These are phyloP conservation scores for Phlegmacium glaucopus DNA, from an alignment of 768 basidiomycete genomes.

Conservation along the genomic window DNA sequence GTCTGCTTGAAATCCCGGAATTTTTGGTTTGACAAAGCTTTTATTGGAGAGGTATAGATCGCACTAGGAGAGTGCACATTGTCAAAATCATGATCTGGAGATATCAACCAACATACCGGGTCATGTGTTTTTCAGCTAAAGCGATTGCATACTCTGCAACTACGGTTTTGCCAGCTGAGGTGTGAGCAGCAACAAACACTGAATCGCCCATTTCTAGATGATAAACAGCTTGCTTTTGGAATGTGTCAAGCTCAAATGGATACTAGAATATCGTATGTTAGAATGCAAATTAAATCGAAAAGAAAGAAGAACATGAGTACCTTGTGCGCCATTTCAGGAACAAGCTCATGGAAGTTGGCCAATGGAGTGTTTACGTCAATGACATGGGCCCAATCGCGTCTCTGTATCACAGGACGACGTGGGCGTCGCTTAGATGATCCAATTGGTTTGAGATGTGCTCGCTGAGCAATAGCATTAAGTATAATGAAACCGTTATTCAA, in stretches of 20 bases:
- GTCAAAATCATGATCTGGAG: neutral
- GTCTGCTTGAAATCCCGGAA: conserved; percentile 98
- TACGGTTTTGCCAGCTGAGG: conserved; percentile 98
- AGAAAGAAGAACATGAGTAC: conserved; percentile 39
- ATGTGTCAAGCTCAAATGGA: conserved; percentile 98
- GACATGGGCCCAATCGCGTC: conserved; percentile 97
- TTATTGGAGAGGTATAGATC: conserved; percentile 98
- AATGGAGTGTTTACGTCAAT: conserved; percentile 92
- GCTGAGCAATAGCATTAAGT: conserved; percentile 29
- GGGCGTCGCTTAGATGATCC: conserved; percentile 36
- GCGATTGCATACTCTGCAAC: conserved; percentile 99
- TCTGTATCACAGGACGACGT: conserved; percentile 51
- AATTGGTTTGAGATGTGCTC: conserved; percentile 55
- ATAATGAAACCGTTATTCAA: neutral
- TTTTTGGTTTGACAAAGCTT: conserved; percentile 98
- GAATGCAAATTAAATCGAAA: too few species aligned
- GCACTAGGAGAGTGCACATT: conserved; percentile 50
- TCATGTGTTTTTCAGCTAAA: conserved; percentile 97
- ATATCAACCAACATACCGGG: conserved; percentile 55
- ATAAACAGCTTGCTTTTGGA: conserved; percentile 98
- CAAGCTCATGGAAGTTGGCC: conserved; percentile 84
- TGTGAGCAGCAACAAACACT: conserved; percentile 99
- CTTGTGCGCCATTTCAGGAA: conserved; percentile 95
- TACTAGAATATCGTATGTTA: conserved; percentile 49
- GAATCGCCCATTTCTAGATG: conserved; percentile 97